phyloP scores from a whole-genome alignment of 2,329 filamentous ascomycete species.

The Colletotrichum endophyticum region DNA sequence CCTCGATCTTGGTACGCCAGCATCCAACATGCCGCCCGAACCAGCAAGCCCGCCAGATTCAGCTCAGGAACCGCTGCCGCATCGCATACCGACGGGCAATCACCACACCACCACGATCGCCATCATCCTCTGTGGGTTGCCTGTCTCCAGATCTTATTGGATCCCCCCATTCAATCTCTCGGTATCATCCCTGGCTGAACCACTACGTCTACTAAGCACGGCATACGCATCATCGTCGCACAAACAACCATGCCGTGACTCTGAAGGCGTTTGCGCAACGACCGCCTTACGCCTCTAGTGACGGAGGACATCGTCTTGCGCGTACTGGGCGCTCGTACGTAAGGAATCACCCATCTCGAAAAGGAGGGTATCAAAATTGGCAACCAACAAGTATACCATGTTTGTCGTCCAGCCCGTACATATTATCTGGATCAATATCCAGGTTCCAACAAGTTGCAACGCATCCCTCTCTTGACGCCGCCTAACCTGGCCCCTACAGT shows the following conservation, averaged over 20 bases:
- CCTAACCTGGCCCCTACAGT: not conserved
- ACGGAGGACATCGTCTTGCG: not conserved
- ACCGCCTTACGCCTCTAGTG: not conserved
- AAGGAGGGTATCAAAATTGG: not conserved
- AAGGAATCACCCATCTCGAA: not conserved
- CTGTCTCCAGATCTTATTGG: not conserved
- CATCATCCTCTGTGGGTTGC: not conserved
- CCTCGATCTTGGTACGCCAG: not conserved
- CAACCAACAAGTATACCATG: not conserved
- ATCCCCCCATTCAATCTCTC: not conserved
- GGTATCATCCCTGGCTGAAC: constrained; percentile 1
- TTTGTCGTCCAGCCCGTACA: not conserved
- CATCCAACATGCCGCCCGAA: not conserved
- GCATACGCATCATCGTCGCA: not conserved
- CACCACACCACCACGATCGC: not conserved
- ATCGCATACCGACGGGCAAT: not conserved
- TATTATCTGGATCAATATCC: not conserved
- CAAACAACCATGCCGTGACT: not conserved
- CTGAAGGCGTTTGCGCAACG: not conserved
- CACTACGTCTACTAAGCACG: not conserved
- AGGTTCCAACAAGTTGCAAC: not conserved
- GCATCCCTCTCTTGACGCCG: not conserved
- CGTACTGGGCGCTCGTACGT: not conserved
- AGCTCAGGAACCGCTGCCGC: not conserved
- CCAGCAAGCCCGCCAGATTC: not conserved